Evolutionary conservation across 352 stramenopile genomes (phyloP).

Genomic region (Aphanomyces invadans): DNA sequence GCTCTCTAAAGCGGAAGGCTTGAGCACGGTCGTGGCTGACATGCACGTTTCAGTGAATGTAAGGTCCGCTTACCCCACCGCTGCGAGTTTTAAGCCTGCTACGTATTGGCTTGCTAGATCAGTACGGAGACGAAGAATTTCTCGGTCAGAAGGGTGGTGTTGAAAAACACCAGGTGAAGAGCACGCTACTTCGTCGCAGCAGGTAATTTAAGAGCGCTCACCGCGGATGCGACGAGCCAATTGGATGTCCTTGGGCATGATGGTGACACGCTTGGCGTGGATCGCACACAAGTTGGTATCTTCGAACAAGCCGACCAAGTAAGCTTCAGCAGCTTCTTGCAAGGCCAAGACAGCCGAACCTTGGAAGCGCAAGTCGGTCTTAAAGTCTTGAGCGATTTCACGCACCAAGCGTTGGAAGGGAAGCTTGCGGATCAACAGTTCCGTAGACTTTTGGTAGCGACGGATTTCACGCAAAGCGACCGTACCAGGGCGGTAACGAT

Average conservation of each 20-base stretch:
- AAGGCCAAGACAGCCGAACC: constrained; percentile 40
- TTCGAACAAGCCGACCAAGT: constrained; percentile 62
- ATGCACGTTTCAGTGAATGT: no score
- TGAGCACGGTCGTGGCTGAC: no score
- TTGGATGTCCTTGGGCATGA: constrained; percentile 80
- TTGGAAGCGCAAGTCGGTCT: constrained; percentile 72
- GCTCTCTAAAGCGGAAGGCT: no score
- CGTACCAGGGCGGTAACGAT: constrained; percentile 72
- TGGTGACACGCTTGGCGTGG: constrained; percentile 90
- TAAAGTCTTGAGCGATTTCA: constrained; percentile 75
- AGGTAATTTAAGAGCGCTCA: constrained; percentile 23
- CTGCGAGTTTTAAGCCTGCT: background rate
- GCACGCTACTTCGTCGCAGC: constrained; percentile 13
- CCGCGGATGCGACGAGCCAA: constrained; percentile 25
- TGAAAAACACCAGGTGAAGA: constrained; percentile 28
- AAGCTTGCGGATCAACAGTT: constrained; percentile 77
- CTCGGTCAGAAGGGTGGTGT: constrained; percentile 25
- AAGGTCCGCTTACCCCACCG: no score
- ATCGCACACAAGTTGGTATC: constrained; percentile 93
- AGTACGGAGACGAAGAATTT: constrained; percentile 15
- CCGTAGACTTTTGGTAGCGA: constrained; percentile 83
- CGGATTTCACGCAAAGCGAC: constrained; percentile 81
- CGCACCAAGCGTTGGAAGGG: constrained; percentile 70
- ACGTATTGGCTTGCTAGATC: no score
- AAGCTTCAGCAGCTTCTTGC: constrained; percentile 29